A percentile compares a stretch with the other conserved stretches of the same genome.
These are phyloP conservation scores for Xylaria castorea DNA, from an alignment of 495 filamentous ascomycete genomes.

Conservation along the genomic window DNA sequence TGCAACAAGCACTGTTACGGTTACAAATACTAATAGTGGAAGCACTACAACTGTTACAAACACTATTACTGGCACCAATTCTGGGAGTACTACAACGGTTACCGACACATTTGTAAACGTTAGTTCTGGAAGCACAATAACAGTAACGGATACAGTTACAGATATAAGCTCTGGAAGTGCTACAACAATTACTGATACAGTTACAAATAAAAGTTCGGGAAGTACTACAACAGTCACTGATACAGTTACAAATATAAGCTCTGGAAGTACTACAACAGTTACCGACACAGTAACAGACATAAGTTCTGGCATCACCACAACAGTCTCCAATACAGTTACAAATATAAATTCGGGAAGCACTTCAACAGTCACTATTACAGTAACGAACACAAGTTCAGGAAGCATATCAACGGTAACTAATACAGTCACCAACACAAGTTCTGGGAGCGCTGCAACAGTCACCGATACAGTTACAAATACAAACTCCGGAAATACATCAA, in stretches of 20 bases:
- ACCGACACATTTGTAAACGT: not conserved
- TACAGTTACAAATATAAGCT: not conserved
- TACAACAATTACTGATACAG: slow-evolving; percentile 7
- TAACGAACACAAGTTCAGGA: slow-evolving; percentile 24
- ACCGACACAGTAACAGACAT: slow-evolving; percentile 22
- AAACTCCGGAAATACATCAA: not conserved
- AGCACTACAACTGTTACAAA: not conserved
- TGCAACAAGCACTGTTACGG: slow-evolving; percentile 21
- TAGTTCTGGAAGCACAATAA: not conserved
- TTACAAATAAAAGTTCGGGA: not conserved
- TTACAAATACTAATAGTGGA: slow-evolving; percentile 27
- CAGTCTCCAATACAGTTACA: slow-evolving; percentile 20
- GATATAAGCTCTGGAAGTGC: slow-evolving; percentile 4
- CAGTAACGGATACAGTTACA: slow-evolving; percentile 26
- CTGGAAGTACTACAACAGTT: slow-evolving; percentile 26
- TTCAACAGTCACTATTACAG: not conserved
- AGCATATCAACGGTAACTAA: slow-evolving; percentile 16
- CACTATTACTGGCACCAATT: not conserved
- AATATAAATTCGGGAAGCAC: slow-evolving; percentile 19
- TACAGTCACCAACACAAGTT: slow-evolving; percentile 27
- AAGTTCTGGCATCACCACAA: slow-evolving; percentile 14
- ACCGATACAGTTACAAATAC: slow-evolving; percentile 10
- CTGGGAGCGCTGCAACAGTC: slow-evolving; percentile 12
- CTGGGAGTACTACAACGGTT: not conserved
- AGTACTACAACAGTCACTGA: slow-evolving; percentile 19